Conservation (phyloP, 306 rosid species). For the Fragaria vesca region DNA sequence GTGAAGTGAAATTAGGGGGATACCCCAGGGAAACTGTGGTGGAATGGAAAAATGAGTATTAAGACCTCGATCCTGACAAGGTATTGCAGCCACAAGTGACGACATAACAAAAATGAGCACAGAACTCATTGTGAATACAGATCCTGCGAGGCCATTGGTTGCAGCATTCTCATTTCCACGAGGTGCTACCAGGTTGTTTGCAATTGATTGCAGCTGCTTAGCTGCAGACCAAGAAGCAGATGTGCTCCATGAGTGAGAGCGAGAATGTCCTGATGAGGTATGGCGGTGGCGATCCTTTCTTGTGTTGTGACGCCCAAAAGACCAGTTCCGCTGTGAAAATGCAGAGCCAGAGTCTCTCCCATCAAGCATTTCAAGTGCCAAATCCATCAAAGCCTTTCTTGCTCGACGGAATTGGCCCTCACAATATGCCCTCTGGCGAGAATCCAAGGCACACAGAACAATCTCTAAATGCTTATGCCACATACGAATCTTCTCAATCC, state of each 20-base stretch:
- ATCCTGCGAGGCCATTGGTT: constrained; percentile 59
- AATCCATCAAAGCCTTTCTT: constrained; percentile 73
- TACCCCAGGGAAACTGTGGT: constrained; percentile 66
- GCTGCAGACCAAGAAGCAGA: constrained; percentile 93
- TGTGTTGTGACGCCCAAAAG: constrained; percentile 67
- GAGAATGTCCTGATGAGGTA: constrained; percentile 58
- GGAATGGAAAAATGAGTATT: constrained; percentile 67
- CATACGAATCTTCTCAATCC: constrained; percentile 58
- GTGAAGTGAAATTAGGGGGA: constrained; percentile 47
- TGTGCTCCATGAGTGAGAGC: constrained; percentile 96
- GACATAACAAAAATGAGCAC: constrained; percentile 72
- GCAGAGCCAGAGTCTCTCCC: constrained; percentile 61
- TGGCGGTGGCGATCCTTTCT: constrained; percentile 46
- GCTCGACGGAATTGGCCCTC: constrained; percentile 87
- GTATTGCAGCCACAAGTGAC: constrained; percentile 86
- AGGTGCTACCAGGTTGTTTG: constrained; percentile 67
- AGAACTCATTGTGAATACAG: constrained; percentile 70
- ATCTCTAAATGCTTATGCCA: constrained; percentile 79
- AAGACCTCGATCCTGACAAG: constrained; percentile 85
- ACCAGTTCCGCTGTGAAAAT: constrained; percentile 64
- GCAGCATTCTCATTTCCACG: constrained; percentile 65
- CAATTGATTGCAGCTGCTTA: constrained; percentile 83
- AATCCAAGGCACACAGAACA: constrained; percentile 61
- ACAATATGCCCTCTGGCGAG: constrained; percentile 52
- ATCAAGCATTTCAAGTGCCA: constrained; percentile 69